Evolutionary conservation across 768 basidiomycete genomes (phyloP).

Genomic region (Pisolithus marmoratus): DNA sequence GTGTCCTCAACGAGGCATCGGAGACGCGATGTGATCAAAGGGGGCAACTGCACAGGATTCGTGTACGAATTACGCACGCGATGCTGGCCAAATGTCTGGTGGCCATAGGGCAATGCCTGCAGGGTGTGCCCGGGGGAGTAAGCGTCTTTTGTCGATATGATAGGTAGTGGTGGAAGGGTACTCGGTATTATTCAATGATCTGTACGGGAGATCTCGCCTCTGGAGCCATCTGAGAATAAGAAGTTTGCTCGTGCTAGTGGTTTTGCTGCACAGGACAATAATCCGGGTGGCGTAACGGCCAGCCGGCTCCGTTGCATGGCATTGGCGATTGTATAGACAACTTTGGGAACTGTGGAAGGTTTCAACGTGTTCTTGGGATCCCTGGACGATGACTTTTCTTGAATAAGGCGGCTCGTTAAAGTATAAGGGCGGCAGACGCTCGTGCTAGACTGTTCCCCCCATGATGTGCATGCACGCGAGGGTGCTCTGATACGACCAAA

Average conservation of each 20-base stretch:
- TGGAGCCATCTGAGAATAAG: not conserved
- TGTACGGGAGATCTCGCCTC: slow-evolving; percentile 2
- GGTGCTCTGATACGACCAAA: slow-evolving; percentile 3
- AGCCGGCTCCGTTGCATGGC: slow-evolving; percentile 12
- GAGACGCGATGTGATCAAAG: slow-evolving; percentile 3
- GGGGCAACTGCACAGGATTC: slow-evolving; percentile 11
- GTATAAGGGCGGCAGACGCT: slow-evolving; percentile 11
- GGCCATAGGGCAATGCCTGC: slow-evolving; percentile 1
- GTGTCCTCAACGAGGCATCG: slow-evolving; percentile 10
- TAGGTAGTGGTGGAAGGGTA: slow-evolving; percentile 2
- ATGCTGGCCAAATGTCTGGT: not conserved
- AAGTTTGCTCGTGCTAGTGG: not conserved
- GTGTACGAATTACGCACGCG: slow-evolving; percentile 1
- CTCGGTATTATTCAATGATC: not conserved
- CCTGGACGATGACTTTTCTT: not conserved
- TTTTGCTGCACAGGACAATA: slow-evolving; percentile 3
- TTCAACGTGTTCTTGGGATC: slow-evolving; percentile 15
- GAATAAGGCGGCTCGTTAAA: slow-evolving; percentile 4
- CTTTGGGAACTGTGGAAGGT: slow-evolving; percentile 13
- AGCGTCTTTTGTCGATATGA: slow-evolving; percentile 3
- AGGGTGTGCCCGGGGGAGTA: slow-evolving; percentile 1
- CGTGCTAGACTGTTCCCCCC: not conserved
- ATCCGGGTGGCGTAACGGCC: slow-evolving; percentile 6
- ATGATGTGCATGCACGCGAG: slow-evolving; percentile 3
- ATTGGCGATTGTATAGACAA: slow-evolving; percentile 5